These are phyloP conservation scores for Typha latifolia DNA, from an alignment of 176 grass and related monocot genomes.

Conservation along the genomic window DNA sequence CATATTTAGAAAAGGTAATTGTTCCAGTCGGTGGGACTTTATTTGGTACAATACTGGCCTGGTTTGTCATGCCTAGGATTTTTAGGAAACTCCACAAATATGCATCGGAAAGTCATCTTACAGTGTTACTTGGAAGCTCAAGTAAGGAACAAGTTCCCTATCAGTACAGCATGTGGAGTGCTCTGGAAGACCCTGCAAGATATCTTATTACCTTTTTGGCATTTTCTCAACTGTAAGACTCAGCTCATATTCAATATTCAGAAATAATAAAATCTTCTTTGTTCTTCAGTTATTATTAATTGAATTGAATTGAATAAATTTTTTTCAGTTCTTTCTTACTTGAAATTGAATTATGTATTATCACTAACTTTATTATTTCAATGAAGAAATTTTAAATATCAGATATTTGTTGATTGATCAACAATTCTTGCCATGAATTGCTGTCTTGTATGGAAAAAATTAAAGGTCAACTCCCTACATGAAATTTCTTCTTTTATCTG, in stretches of 20 bases:
- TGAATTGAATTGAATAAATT: too few relatives aligned
- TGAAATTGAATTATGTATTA: too few relatives aligned
- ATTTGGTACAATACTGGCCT: constrained; percentile 55
- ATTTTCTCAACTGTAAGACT: constrained; percentile 83
- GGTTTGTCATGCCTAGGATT: constrained; percentile 86
- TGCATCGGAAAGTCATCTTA: constrained; percentile 45
- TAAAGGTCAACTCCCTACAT: too few relatives aligned
- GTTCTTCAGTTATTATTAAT: neutral
- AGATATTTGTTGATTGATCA: too few relatives aligned
- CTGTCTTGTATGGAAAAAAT: too few relatives aligned
- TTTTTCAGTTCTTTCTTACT: too few relatives aligned
- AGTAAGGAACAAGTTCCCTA: constrained; percentile 47
- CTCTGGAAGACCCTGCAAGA: constrained; percentile 89
- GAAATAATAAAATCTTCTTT: neutral
- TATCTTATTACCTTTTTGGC: constrained; percentile 94
- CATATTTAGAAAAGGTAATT: constrained; percentile 71
- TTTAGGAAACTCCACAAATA: constrained; percentile 78
- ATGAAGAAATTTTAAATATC: too few relatives aligned
- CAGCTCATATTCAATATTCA: neutral
- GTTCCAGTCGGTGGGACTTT: constrained; percentile 62
- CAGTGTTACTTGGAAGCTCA: constrained; percentile 40
- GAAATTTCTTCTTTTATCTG: too few relatives aligned
- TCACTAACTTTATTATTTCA: too few relatives aligned
- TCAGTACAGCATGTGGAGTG: constrained; percentile 75
- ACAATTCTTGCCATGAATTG: too few relatives aligned